Evolutionary conservation across 345 rosid species (phyloP), one percentile per base, ranked within the genome.

Genomic region (Citrus unshiu): DNA sequence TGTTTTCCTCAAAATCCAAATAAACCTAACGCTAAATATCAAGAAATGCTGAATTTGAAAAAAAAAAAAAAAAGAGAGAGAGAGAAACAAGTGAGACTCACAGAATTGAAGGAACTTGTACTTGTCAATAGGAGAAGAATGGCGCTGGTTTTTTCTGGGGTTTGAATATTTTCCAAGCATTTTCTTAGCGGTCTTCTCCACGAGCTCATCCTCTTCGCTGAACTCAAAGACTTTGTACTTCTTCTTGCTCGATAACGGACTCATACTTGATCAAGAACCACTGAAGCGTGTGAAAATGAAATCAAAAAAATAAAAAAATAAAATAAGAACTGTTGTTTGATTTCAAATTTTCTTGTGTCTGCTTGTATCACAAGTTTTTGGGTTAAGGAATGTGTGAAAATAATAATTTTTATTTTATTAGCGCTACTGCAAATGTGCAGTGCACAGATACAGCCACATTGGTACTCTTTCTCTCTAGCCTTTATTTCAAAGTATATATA

Each of bases 31-130:
- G n/a, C 30, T 30, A 35, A 3, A 61, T 10, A 25, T 61, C 13
- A 37, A 71, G 74, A 32, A 10, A 39, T 22, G 27, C 18, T 27
- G 7, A 10, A 68, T 46, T 46, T 3, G 46, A 13, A 63, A 73
- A 21, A 6, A 68, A 70, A 68, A 27, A 40, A 72, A 62, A 4
- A 1, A 22, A 39, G 4, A n/a, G 12, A n/a, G 32, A 34, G 4
- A 46, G 9, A 37, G 43, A 39, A 75, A 56, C 66, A 70, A 79
- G 77, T 72, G 68, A 75, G 63, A 87, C 83, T 85, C 66, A 86
- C 91, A 86, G 75, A 67, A 4, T 40, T 75, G 84, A 71, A 89
- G 87, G 49, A 88, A 88, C 10, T 73, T 84, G 77, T 83, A 80
- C 80, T 88, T 86, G 71, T 79, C 75, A 21, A 81, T 1, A 32